Percentiles rank a stretch among this genome's conserved stretches.
phyloP scores from a whole-genome alignment of 2,329 filamentous ascomycete genomes.

The Penicillium concentricum region DNA sequence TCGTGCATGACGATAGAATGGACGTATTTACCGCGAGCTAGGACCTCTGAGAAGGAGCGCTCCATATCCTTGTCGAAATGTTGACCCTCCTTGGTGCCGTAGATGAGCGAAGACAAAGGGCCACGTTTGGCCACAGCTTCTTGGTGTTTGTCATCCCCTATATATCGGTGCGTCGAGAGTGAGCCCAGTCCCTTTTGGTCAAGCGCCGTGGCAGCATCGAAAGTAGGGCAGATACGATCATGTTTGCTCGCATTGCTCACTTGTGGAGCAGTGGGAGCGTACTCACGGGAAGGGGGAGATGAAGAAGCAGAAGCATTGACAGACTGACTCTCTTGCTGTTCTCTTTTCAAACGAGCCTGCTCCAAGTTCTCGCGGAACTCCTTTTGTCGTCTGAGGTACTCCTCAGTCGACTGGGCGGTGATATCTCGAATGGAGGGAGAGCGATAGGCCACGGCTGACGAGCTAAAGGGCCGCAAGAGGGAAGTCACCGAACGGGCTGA shows the following conservation, averaged over 20 bases:
- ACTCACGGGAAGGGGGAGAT: slow-evolving; percentile 42
- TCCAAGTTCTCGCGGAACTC: slow-evolving; percentile 80
- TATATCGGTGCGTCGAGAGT: slow-evolving; percentile 54
- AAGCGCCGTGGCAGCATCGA: slow-evolving; percentile 42
- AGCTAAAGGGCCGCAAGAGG: slow-evolving; percentile 58
- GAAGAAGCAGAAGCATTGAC: slow-evolving; percentile 49
- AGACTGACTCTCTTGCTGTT: slow-evolving; percentile 80
- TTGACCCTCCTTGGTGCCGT: slow-evolving; percentile 92
- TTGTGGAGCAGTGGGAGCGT: slow-evolving; percentile 45
- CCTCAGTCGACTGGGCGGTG: slow-evolving; percentile 66
- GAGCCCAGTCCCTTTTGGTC: slow-evolving; percentile 56
- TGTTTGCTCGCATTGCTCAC: slow-evolving; percentile 47
- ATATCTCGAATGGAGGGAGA: slow-evolving; percentile 85
- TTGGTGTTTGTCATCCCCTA: slow-evolving; percentile 58
- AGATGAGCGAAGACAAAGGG: slow-evolving; percentile 82
- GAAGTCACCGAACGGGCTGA: slow-evolving; percentile 50
- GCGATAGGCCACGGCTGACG: slow-evolving; percentile 51
- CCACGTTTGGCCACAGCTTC: slow-evolving; percentile 66
- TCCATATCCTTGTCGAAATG: slow-evolving; percentile 95
- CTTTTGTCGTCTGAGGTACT: slow-evolving; percentile 81
- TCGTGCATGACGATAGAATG: slow-evolving; percentile 97
- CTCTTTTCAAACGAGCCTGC: slow-evolving; percentile 71
- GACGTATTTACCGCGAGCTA: slow-evolving; percentile 95
- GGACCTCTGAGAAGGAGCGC: slow-evolving; percentile 89
- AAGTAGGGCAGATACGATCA: slow-evolving; percentile 28